Base-by-base conservation (phyloP, 805 yeast species). In the Yarrowia sp. region DNA sequence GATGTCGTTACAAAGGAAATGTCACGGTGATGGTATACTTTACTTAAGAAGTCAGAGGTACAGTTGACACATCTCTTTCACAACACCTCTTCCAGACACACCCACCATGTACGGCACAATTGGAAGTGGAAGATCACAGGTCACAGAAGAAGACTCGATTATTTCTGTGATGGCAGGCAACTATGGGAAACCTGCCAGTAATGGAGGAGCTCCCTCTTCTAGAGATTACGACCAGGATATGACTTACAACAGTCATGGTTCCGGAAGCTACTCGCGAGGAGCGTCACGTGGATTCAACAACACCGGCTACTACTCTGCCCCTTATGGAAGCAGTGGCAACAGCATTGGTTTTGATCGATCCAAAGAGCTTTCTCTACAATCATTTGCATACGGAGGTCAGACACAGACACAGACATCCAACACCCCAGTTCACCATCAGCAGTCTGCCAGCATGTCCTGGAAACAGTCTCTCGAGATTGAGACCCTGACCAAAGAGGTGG, bases 131-230 rank as follows among this genome's bases (percentile, higher is more conserved):
- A n/a, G 63, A n/a, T 41, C 46, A 2, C 52, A 43, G 35, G 48
- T 43, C 5, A 59, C 65, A 4, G 65, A 59, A 38, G 65, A 59
- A 45, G 65, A 59, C 65, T 59, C 65, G 8, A 59, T 59, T 16
- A 43, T 59, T 14, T 59, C 65, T n/a, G 65, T 59, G 32, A 59
- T 59, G 65, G 50, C 65, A 10, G 65, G 65, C 41, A 59, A 59
- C 42, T 59, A 32, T 10, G 48, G 63, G 15, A 41, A 56, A 5
- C 63, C 63, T 7, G 40, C 65, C 26, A 59, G 65, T 42, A 43
- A 45, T n/a, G 64, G 50, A 3, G 63, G 49, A 2, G 42, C 52
- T n/a, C 52, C 64, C 16, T 42, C 52, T 14, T 41, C 61, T 8
- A 8, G 63, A 42, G 63, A 56, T 2, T 26, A 41, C 48, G 48